Conservation (phyloP, 1,139 yeast genomes). For the Saccharomyces uvarum region DNA sequence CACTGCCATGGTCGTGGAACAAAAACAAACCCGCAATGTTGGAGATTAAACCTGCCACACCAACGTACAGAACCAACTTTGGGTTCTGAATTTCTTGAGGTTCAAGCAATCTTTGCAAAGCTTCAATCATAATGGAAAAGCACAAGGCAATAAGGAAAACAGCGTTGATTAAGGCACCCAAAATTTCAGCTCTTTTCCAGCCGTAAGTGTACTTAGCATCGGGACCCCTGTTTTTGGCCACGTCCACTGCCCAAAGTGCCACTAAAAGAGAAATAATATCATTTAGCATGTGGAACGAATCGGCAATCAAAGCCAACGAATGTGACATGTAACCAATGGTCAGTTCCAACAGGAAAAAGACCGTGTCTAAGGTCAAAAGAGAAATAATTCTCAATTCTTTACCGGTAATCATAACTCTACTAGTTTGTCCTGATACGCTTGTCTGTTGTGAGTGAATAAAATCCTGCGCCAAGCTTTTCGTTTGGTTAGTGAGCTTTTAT, state of each 20-base stretch:
- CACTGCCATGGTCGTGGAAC: slow-evolving; percentile 78
- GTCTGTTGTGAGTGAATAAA: neutral
- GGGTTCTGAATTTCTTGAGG: slow-evolving; percentile 80
- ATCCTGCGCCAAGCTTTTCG: neutral
- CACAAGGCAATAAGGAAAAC: slow-evolving; percentile 88
- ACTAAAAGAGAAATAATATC: slow-evolving; percentile 84
- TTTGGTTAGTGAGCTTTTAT: neutral
- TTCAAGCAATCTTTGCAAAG: slow-evolving; percentile 76
- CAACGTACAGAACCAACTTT: slow-evolving; percentile 69
- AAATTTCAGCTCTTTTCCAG: slow-evolving; percentile 92
- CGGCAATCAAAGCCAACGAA: slow-evolving; percentile 88
- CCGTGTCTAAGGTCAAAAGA: slow-evolving; percentile 66
- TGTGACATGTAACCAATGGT: slow-evolving; percentile 82
- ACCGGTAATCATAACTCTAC: slow-evolving; percentile 22
- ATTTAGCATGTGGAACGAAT: slow-evolving; percentile 94
- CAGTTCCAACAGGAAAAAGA: slow-evolving; percentile 79
- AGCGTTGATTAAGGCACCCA: slow-evolving; percentile 89
- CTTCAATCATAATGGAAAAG: slow-evolving; percentile 85
- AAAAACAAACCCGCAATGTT: slow-evolving; percentile 76
- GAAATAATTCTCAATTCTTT: slow-evolving; percentile 72
- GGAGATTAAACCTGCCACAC: slow-evolving; percentile 72
- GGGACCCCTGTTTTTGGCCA: slow-evolving; percentile 74
- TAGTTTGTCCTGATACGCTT: neutral
- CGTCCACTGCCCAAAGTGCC: slow-evolving; percentile 94
- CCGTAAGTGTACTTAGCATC: slow-evolving; percentile 90